Conservation (phyloP, 208 protist genomes). For the Trichomonas vaginalis region DNA sequence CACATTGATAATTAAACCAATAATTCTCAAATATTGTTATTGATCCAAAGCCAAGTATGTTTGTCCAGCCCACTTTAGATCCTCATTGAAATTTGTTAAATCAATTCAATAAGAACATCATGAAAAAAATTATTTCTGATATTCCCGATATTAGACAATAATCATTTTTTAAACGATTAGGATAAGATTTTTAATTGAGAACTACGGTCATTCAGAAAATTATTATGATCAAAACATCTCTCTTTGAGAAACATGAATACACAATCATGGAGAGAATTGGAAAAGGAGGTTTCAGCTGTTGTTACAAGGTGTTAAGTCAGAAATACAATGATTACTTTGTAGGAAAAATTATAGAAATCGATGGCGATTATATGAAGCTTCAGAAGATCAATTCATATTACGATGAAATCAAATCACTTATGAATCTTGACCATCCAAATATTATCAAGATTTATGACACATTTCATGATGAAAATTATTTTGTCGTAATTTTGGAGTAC, state of each 20-base stretch:
- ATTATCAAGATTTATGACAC: not conserved
- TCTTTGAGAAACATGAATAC: not conserved
- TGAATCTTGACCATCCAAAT: not conserved
- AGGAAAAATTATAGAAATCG: not conserved
- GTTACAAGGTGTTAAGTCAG: not conserved
- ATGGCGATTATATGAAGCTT: not conserved
- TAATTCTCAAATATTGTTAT: too few species aligned
- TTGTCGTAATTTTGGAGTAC: not conserved
- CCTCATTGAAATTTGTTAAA: too few species aligned
- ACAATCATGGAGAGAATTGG: not conserved
- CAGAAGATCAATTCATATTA: not conserved
- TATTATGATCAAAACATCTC: too few species aligned
- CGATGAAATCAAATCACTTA: not conserved
- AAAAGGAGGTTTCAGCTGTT: not conserved
- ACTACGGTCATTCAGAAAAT: too few species aligned
- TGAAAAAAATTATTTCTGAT: too few species aligned
- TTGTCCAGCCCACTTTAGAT: too few species aligned
- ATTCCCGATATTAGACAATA: too few species aligned
- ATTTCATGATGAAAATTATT: not conserved
- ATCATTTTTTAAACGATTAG: too few species aligned
- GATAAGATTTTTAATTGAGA: too few species aligned
- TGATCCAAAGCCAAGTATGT: too few species aligned
- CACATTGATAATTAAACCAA: too few species aligned
- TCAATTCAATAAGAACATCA: too few species aligned
- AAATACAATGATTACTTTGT: not conserved